Percentiles rank a stretch among this genome's conserved stretches.
Conservation (phyloP, 495 filamentous ascomycete genomes). For the Neurospora intermedia region DNA sequence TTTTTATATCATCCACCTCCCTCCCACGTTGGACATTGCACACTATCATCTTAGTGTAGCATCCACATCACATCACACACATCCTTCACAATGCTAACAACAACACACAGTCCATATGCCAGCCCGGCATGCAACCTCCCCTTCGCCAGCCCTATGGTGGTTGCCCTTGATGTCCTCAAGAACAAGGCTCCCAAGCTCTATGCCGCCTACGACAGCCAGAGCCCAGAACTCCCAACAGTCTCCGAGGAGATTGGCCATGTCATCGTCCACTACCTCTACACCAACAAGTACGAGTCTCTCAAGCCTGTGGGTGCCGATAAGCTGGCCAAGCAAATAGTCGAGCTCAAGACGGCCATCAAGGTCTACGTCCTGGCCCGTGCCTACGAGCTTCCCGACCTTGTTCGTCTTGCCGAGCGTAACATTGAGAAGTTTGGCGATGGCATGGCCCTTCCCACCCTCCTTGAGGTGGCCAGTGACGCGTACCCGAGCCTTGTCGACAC, state of each 20-base stretch:
- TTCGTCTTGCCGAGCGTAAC: conserved; percentile 18
- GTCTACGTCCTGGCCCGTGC: conserved; percentile 19
- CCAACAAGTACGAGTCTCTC: conserved; percentile 23
- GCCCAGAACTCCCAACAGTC: conserved; percentile 18
- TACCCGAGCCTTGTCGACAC: conserved; percentile 19
- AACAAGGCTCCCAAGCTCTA: conserved; percentile 22
- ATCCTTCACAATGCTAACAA: conserved; percentile 5
- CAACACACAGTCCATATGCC: conserved; percentile 16
- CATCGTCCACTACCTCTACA: conserved; percentile 26
- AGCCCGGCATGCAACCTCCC: conserved; percentile 21
- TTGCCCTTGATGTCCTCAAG: conserved; percentile 20
- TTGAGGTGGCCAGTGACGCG: conserved; percentile 22
- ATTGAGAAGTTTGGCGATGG: conserved; percentile 21
- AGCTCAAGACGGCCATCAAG: conserved; percentile 24
- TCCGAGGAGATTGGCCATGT: conserved; percentile 25
- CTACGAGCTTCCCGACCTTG: conserved; percentile 24
- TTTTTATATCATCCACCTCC: not conserved
- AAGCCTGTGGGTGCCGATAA: conserved; percentile 15
- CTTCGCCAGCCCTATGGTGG: conserved; percentile 20
- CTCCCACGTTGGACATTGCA: not conserved
- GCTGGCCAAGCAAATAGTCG: conserved; percentile 16
- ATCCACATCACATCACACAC: not conserved
- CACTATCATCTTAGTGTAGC: not conserved
- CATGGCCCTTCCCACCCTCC: conserved; percentile 17
- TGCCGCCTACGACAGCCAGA: conserved; percentile 18